Base-by-base conservation (phyloP, 306 rosid species). In the Rubus idaeus region DNA sequence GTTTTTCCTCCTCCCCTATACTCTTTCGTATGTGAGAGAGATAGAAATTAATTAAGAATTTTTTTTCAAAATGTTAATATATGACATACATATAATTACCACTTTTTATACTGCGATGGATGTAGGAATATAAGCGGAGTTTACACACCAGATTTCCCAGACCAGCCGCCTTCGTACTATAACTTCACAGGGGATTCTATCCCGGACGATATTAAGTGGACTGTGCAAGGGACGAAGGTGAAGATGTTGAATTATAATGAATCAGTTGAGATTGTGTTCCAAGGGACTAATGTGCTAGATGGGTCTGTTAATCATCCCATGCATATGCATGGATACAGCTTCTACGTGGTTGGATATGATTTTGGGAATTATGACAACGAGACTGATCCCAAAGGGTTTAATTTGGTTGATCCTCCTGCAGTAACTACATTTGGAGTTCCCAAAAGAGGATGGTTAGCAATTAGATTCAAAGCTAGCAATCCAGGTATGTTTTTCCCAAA, bases 261-360 rank as follows among this genome's bases (percentile, higher is more conserved):
- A 41, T 2, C 17, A 3, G 46, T 76, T n/a, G 74, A 76, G 56
- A 52, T 76, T 39, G 55, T 68, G 47, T 76, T 76, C 5, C 80
- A 67, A 76, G 80, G 66, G 52, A 76, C 80, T 0, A 44, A 67
- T 21, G 50, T 76, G 53, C 1, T 76, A 9, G 21, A 16, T 5
- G 42, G 55, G 17, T 21, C 80, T 4, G 56, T 21, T 21, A 52
- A 66, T 44, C 74, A 67, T 40, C 80, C 68, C 4, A 76, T 76
- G 80, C 80, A 67, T 76, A 14, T 76, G 42, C 74, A 67, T 10
- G 80, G 80, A 26, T 46, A 74, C 30, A 74, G 78, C 23, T 60
- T 62, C 42, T 74, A 60, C 1, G 78, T 74, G 45, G 69, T 74
- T 1, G 78, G 78, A 16, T 12, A 17, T 4, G 52, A 67, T 13